Evolutionary conservation across 192 early-diverging fungal genomes (phyloP).

Genomic region (Chytriomyces sp.): DNA sequence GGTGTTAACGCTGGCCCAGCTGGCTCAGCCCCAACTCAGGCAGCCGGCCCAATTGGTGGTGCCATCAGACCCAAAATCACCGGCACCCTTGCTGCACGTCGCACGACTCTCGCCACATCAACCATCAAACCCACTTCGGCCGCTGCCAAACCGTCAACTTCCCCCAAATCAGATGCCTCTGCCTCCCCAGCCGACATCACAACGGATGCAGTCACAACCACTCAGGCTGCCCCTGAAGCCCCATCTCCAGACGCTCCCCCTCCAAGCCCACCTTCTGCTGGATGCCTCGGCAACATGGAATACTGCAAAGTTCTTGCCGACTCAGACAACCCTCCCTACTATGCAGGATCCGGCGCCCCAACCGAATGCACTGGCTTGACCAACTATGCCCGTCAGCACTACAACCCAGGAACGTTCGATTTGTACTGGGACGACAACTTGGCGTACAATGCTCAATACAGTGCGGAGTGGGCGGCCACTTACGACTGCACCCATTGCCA

Average conservation of each 20-base stretch:
- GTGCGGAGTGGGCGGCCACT: neutral
- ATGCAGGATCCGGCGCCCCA: neutral
- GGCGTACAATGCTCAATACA: neutral
- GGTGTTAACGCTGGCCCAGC: neutral
- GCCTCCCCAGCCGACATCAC: neutral
- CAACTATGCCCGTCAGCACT: neutral
- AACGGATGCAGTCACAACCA: constrained; percentile 1
- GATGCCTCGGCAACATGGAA: neutral
- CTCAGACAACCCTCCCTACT: constrained; percentile 16
- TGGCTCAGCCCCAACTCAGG: neutral
- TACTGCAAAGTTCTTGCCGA: neutral
- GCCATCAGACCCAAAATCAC: constrained; percentile 1
- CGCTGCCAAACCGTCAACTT: neutral
- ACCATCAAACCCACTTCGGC: neutral
- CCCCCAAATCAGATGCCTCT: neutral
- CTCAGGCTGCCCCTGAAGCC: neutral
- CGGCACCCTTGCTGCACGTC: neutral
- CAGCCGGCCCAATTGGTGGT: neutral
- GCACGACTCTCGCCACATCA: neutral
- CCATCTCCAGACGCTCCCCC: neutral
- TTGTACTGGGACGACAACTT: constrained; percentile 8
- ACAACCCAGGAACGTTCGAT: neutral
- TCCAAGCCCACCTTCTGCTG: neutral
- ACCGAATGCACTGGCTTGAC: neutral
- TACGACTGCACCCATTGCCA: constrained; percentile 21